Conservation (phyloP, 495 filamentous ascomycete genomes). For the Evansstolkia leycettana region DNA sequence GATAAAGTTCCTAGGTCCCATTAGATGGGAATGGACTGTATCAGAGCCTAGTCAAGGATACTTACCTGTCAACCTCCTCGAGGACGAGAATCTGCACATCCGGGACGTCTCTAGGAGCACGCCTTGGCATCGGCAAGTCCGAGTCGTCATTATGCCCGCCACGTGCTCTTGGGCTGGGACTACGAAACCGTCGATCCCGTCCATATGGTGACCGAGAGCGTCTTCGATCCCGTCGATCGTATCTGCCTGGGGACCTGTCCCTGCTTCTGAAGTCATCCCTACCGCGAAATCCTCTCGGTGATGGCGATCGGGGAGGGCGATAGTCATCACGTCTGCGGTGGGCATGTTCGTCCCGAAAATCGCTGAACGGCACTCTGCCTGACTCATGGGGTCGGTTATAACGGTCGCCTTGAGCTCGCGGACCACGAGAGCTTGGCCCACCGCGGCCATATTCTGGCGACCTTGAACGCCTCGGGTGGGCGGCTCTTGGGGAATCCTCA, state of each 20-base stretch:
- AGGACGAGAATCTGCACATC: conserved; percentile 82
- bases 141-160: conserved; percentile 43
- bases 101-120: conserved; percentile 66
- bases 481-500: conserved; percentile 25
- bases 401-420: conserved; percentile 26
- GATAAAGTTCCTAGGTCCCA: conserved; percentile 53
- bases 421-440: conserved; percentile 23
- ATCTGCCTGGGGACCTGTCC: conserved; percentile 41
- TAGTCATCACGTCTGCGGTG: conserved; percentile 49
- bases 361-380: conserved; percentile 27
- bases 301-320: conserved; percentile 50
- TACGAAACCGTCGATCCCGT: conserved; percentile 51
- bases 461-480: conserved; percentile 44
- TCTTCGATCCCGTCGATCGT: conserved; percentile 45
- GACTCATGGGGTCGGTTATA: conserved; percentile 30
- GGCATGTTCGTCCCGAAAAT: conserved; percentile 36
- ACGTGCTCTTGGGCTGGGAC: conserved; percentile 48
- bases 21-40: not conserved
- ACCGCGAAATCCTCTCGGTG: conserved; percentile 42
- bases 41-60: not conserved
- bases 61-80: conserved; percentile 63
- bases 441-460: conserved; percentile 57
- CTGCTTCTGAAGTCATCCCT: conserved; percentile 63
- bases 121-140: conserved; percentile 57
- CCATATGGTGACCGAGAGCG: conserved; percentile 58